phyloP scores from a whole-genome alignment of 2,329 filamentous ascomycete species.

The Juglanconis sp. region DNA sequence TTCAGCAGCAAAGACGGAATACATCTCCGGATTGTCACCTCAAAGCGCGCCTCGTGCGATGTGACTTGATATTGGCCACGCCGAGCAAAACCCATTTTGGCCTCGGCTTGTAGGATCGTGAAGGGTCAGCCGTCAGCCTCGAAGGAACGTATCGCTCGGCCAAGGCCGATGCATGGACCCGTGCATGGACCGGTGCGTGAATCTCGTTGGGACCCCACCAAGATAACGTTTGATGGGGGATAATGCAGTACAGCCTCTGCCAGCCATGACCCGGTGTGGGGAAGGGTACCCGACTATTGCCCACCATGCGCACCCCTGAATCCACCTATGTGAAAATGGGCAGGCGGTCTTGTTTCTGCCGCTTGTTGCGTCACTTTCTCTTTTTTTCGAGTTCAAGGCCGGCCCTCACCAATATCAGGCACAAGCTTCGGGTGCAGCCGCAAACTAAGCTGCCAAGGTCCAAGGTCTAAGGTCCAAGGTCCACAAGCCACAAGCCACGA shows the following conservation, averaged over 20 bases:
- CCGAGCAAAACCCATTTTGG: background rate
- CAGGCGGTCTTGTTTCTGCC: constrained; percentile 16
- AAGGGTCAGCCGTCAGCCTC: constrained; percentile 3
- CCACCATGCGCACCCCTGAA: background rate
- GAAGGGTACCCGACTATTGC: background rate
- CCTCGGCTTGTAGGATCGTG: constrained; percentile 8
- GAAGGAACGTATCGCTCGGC: background rate
- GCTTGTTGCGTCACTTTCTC: constrained; percentile 14
- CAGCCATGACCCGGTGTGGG: fast-evolving
- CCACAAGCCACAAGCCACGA: constrained; percentile 6
- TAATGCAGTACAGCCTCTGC: background rate
- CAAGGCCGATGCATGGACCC: no score
- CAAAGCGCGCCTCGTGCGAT: background rate
- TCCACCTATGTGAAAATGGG: background rate
- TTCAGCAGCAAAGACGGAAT: background rate
- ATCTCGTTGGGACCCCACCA: background rate
- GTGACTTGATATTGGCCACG: constrained; percentile 6
- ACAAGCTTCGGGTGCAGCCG: background rate
- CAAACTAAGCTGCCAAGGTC: no score
- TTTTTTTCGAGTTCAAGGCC: background rate
- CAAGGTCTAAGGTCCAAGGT: no score
- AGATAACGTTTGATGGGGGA: background rate
- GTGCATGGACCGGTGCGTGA: background rate
- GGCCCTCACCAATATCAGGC: background rate
- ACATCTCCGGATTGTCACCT: background rate